A percentile compares a stretch with the other conserved stretches of the same genome.
phyloP scores from a whole-genome alignment of 768 basidiomycete species.

The Leccinum longicurvipes region DNA sequence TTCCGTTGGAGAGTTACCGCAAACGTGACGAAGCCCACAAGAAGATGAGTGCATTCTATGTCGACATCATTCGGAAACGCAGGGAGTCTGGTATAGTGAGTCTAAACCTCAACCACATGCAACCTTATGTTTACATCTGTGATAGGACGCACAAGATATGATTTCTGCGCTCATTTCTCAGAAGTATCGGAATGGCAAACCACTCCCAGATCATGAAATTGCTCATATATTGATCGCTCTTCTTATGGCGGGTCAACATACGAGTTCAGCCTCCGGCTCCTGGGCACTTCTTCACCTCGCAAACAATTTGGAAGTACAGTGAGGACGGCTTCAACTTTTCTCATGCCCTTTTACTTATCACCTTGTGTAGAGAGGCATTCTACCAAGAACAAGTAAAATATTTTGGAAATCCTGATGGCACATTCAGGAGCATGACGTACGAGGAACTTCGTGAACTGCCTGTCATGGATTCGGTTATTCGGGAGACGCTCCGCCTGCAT shows the following conservation, averaged over 20 bases:
- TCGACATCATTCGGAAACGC: slow-evolving; percentile 78
- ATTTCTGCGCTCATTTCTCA: slow-evolving; percentile 83
- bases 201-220: slow-evolving; percentile 83
- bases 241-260: slow-evolving; percentile 99
- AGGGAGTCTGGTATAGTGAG: slow-evolving; percentile 46
- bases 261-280: slow-evolving; percentile 86
- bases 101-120: background rate
- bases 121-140: background rate
- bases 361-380: slow-evolving; percentile 60
- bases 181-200: slow-evolving; percentile 76
- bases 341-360: background rate
- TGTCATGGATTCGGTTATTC: slow-evolving; percentile 83
- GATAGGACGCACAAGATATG: slow-evolving; percentile 83
- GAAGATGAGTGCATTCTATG: slow-evolving; percentile 93
- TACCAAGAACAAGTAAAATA: slow-evolving; percentile 87
- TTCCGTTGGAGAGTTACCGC: slow-evolving; percentile 89
- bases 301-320: slow-evolving; percentile 70
- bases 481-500: slow-evolving; percentile 90
- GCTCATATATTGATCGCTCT: slow-evolving; percentile 99
- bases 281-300: slow-evolving; percentile 92
- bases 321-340: slow-evolving; percentile 28
- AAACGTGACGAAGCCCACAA: slow-evolving; percentile 85
- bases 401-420: slow-evolving; percentile 78
- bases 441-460: slow-evolving; percentile 85
- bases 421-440: slow-evolving; percentile 74